A percentile compares a stretch with the other conserved stretches of the same genome.
Evolutionary conservation across 2,329 filamentous ascomycete genomes (phyloP).

Genomic region (Arthroderma sp.): DNA sequence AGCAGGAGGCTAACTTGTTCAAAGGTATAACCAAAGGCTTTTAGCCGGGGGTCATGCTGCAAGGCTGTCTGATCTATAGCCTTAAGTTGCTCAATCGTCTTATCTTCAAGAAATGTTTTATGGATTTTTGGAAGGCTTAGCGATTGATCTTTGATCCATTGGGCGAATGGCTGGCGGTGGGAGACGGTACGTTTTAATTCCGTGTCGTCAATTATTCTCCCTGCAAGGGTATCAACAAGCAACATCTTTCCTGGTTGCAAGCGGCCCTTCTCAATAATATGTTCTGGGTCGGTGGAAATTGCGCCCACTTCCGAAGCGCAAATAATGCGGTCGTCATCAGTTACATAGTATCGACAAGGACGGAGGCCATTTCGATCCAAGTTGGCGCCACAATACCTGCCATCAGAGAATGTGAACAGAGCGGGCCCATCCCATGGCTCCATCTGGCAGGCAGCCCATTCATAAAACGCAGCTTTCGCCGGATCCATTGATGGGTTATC

Average conservation of each 20-base stretch:
- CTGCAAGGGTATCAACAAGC: conserved; percentile 78
- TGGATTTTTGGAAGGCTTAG: conserved; percentile 67
- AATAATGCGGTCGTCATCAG: conserved; percentile 92
- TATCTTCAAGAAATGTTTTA: conserved; percentile 38
- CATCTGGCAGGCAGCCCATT: conserved; percentile 98
- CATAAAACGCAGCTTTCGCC: conserved; percentile 92
- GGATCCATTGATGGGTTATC: conserved; percentile 85
- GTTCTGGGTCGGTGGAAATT: conserved; percentile 79
- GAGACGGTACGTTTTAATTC: conserved; percentile 84
- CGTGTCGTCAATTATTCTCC: conserved; percentile 84
- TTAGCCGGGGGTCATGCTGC: conserved; percentile 71
- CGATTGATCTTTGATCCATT: conserved; percentile 77
- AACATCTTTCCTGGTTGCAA: conserved; percentile 93
- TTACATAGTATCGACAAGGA: conserved; percentile 92
- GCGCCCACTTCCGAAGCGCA: conserved; percentile 95
- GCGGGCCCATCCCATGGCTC: conserved; percentile 97
- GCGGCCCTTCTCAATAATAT: conserved; percentile 81
- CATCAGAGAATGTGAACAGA: conserved; percentile 92
- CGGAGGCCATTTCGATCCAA: conserved; percentile 89
- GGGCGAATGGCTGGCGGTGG: conserved; percentile 72
- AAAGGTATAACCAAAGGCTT: conserved; percentile 85
- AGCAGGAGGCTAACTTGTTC: conserved; percentile 88
- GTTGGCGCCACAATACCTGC: conserved; percentile 92
- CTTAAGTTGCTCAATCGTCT: conserved; percentile 46
- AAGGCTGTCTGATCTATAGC: conserved; percentile 56